phyloP scores from a whole-genome alignment of 208 protist genomes.

The Leptomonas pyrrhocoris region DNA sequence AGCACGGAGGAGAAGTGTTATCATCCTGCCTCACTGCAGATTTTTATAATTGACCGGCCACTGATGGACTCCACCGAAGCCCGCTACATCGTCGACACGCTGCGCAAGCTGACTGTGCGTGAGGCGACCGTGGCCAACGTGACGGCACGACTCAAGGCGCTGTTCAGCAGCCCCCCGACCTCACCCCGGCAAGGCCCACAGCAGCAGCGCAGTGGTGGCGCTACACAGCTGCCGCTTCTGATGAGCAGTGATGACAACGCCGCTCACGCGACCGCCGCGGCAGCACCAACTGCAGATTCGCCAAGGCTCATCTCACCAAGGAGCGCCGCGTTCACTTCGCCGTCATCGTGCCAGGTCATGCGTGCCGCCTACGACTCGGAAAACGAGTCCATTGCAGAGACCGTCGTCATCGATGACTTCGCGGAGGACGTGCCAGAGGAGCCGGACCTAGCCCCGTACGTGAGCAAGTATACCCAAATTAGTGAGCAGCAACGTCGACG shows the following conservation, averaged over 20 bases:
- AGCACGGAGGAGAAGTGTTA: neutral
- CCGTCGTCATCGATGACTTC: conserved; percentile 33
- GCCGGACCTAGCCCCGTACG: conserved; percentile 24
- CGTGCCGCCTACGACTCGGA: conserved; percentile 1
- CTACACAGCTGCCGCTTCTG: neutral
- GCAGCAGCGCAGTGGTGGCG: neutral
- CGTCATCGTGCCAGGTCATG: neutral
- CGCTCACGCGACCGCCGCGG: neutral
- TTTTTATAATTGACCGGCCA: conserved; percentile 60
- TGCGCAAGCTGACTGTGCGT: conserved; percentile 17
- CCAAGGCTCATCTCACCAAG: neutral
- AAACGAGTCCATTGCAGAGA: conserved; percentile 25
- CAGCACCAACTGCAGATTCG: neutral
- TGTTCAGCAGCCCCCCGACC: neutral
- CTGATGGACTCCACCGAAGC: conserved; percentile 48
- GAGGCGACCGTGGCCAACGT: neutral
- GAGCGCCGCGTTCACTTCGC: neutral
- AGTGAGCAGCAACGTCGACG: conserved; percentile 30
- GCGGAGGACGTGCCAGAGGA: conserved; percentile 19
- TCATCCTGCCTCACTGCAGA: conserved; percentile 44
- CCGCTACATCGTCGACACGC: conserved; percentile 8
- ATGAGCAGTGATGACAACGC: neutral
- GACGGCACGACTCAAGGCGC: neutral
- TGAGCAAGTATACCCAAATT: conserved; percentile 28
- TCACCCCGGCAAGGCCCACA: neutral